Conservation (phyloP, 768 basidiomycete species). For the Dioszegia hungarica region DNA sequence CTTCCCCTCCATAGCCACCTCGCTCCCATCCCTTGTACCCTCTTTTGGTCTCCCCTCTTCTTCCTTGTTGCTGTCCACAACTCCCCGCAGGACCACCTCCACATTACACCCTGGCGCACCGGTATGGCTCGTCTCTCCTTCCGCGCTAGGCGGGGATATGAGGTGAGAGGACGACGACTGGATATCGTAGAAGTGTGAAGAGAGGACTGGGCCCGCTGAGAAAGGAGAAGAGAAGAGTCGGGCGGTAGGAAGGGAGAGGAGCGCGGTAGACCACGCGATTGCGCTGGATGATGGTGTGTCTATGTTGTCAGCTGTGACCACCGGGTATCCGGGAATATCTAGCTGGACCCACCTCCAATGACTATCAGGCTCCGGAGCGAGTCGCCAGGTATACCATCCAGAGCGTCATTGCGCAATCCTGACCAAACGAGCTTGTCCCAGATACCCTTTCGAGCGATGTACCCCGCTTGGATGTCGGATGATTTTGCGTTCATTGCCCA, state of each 20-base stretch:
- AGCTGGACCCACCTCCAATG: constrained; percentile 63
- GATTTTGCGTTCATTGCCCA: constrained; percentile 63
- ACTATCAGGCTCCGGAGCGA: constrained; percentile 66
- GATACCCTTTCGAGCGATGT: constrained; percentile 63
- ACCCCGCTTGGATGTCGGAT: constrained; percentile 65
- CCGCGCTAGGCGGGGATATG: constrained; percentile 18
- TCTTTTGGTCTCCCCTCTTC: not conserved
- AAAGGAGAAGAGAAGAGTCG: constrained; percentile 57
- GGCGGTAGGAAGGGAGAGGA: constrained; percentile 71
- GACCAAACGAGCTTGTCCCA: constrained; percentile 80
- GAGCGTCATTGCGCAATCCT: constrained; percentile 58
- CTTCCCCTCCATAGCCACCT: constrained; percentile 21
- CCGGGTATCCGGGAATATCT: not conserved
- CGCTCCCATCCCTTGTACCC: not conserved
- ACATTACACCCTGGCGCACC: constrained; percentile 82
- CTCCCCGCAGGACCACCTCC: constrained; percentile 72
- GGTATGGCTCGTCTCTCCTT: constrained; percentile 51
- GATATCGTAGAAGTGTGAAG: constrained; percentile 77
- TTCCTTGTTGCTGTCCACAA: constrained; percentile 57
- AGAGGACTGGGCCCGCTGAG: constrained; percentile 71
- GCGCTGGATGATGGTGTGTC: constrained; percentile 18
- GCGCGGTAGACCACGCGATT: constrained; percentile 59
- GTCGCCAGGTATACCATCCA: constrained; percentile 60
- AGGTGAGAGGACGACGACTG: constrained; percentile 54
- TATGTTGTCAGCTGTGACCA: not conserved